These are phyloP conservation scores for Cladobotryum mycophilum DNA, from an alignment of 2,329 filamentous ascomycete species.

Conservation along the genomic window DNA sequence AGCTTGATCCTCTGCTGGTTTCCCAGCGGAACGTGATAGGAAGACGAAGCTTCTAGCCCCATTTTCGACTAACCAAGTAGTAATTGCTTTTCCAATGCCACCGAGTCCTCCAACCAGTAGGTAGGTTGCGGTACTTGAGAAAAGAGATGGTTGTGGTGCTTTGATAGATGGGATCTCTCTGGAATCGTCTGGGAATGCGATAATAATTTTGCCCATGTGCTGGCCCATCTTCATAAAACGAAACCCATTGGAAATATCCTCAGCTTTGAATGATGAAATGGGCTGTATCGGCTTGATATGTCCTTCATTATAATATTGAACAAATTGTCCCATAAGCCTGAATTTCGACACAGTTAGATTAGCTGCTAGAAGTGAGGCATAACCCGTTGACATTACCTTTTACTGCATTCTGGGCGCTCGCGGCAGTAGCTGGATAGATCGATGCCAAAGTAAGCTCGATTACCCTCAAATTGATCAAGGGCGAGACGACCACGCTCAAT, in stretches of 20 bases:
- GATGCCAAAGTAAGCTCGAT: conserved; percentile 28
- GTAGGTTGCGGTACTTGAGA: conserved; percentile 13
- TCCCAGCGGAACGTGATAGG: conserved; percentile 12
- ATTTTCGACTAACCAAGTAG: conserved; percentile 12
- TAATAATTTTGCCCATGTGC: conserved; percentile 15
- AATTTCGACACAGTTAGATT: background rate
- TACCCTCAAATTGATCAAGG: conserved; percentile 38
- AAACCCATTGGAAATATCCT: conserved; percentile 14
- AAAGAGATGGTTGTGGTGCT: background rate
- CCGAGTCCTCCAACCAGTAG: conserved; percentile 17
- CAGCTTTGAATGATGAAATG: conserved; percentile 10
- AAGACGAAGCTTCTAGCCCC: conserved; percentile 23
- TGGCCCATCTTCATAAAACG: conserved; percentile 13
- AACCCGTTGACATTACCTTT: background rate
- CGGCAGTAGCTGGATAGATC: conserved; percentile 15
- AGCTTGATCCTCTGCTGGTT: background rate
- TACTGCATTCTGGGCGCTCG: background rate
- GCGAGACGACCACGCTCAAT: conserved; percentile 33
- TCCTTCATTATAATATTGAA: conserved; percentile 1
- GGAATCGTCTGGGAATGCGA: conserved; percentile 11
- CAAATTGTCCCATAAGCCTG: background rate
- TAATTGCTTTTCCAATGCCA: conserved; percentile 15
- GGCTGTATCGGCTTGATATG: conserved; percentile 8
- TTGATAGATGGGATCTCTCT: background rate
- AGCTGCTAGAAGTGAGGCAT: background rate